Evolutionary conservation across 169 alveolate species (phyloP).

Genomic region (Ichthyophthirius multifiliis): DNA sequence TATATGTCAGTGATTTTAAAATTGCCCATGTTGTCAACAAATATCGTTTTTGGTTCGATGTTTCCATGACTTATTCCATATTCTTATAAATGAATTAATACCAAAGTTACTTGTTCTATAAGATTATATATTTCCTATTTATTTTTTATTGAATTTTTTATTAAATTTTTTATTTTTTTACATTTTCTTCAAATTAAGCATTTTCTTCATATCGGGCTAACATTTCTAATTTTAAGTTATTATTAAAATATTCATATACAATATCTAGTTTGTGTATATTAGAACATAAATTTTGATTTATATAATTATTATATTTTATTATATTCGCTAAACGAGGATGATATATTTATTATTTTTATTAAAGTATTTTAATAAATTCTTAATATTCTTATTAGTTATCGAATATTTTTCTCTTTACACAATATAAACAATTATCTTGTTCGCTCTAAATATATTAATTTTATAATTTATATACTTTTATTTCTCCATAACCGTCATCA

Average conservation of each 20-base stretch:
- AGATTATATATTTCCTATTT: background rate
- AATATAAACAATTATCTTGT: background rate
- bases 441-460: background rate
- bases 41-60: background rate
- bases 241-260: background rate
- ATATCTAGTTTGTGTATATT: background rate
- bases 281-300: background rate
- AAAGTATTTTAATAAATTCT: background rate
- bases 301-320: background rate
- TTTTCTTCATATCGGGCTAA: background rate
- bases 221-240: background rate
- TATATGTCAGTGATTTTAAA: background rate
- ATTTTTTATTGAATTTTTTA: background rate
- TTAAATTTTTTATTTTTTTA: background rate
- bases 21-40: background rate
- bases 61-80: background rate
- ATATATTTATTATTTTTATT: background rate
- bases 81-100: background rate
- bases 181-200: background rate
- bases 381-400: background rate
- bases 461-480: background rate
- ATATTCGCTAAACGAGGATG: background rate
- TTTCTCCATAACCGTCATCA: conserved; percentile 5
- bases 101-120: background rate
- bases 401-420: background rate